Evolutionary conservation across 1,139 yeast species (phyloP).

Genomic region (Saccharomyces hybrid): DNA sequence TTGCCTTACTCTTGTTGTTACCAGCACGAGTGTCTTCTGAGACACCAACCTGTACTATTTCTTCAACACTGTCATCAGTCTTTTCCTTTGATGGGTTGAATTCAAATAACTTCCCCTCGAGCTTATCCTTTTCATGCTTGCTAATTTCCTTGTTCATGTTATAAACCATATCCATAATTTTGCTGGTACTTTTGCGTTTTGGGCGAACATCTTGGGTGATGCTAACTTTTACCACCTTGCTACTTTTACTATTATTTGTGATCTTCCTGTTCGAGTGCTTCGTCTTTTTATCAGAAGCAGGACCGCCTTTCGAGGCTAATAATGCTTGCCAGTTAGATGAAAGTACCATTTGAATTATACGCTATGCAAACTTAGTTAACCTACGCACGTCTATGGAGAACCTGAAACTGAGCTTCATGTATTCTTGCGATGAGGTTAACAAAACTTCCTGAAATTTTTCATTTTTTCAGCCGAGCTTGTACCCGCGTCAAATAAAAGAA

Average conservation of each 20-base stretch:
- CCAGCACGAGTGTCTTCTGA: conserved; percentile 8
- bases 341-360: conserved; percentile 21
- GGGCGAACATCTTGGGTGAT: conserved; percentile 2
- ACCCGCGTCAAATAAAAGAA: background rate
- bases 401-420: conserved; percentile 2
- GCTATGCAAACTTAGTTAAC: background rate
- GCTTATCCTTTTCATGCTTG: conserved; percentile 19
- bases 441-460: conserved; percentile 1
- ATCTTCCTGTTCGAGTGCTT: conserved; percentile 5
- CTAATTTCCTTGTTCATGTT: conserved; percentile 27
- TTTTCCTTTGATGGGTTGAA: conserved; percentile 10
- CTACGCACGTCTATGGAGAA: background rate
- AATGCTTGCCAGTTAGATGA: conserved; percentile 30
- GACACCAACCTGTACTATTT: conserved; percentile 3
- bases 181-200: conserved; percentile 7
- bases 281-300: background rate
- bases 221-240: background rate
- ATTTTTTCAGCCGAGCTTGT: conserved; percentile 3
- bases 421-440: background rate
- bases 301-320: conserved; percentile 6
- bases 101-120: conserved; percentile 20
- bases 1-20: conserved; percentile 30
- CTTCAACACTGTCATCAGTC: background rate
- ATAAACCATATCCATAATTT: conserved; percentile 29
- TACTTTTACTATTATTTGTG: conserved; percentile 4